Evolutionary conservation across 2,329 filamentous ascomycete species (phyloP).

Genomic region (Diplodia scrobiculata): DNA sequence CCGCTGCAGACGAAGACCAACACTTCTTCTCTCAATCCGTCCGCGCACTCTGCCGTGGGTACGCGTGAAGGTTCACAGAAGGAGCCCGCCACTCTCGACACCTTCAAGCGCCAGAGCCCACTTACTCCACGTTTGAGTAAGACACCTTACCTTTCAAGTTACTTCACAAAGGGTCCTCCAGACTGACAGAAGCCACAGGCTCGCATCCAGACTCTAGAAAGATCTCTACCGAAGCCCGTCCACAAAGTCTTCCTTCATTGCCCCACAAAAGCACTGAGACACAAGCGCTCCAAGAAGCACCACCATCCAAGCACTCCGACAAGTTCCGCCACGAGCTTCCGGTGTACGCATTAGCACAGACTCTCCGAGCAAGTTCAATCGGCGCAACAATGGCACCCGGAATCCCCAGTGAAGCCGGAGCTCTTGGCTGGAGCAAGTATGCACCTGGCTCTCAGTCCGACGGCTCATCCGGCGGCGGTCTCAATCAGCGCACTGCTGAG

Average conservation of each 20-base stretch:
- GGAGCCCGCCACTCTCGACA: background rate
- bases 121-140: background rate
- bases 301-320: background rate
- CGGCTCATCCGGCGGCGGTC: background rate
- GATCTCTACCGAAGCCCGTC: background rate
- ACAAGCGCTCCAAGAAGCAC: background rate
- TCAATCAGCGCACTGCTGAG: conserved; percentile 13
- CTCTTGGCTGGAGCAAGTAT: conserved; percentile 12
- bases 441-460: background rate
- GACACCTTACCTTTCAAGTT: background rate
- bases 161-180: background rate
- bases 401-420: background rate
- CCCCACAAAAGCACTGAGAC: background rate
- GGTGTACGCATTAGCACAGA: conserved; percentile 7
- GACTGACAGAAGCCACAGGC: background rate
- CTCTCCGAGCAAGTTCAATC: conserved; percentile 22
- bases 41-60: background rate
- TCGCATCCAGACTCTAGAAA: background rate
- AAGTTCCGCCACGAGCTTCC: conserved; percentile 1
- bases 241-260: background rate
- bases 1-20: conserved; percentile 5
- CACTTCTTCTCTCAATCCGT: background rate
- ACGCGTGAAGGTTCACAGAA: background rate
- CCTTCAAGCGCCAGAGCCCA: background rate
- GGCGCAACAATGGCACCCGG: conserved; percentile 26